phyloP scores from a whole-genome alignment of 192 early-diverging fungal genomes.

The Phlyctochytrium arcticum region DNA sequence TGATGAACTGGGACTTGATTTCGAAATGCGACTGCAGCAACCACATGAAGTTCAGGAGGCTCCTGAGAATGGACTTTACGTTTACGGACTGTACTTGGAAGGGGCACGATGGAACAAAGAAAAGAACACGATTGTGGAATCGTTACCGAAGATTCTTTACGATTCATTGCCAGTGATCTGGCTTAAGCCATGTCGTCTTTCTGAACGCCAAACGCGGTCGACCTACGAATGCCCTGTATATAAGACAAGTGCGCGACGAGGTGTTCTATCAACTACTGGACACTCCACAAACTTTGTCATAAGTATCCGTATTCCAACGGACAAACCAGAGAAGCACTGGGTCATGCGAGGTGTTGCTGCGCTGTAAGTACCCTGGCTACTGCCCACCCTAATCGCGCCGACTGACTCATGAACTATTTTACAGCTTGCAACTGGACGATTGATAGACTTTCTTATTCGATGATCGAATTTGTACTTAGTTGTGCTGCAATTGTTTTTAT shows the following conservation, averaged over 20 bases:
- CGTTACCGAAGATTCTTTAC: slow-evolving; percentile 53
- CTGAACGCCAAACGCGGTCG: slow-evolving; percentile 13
- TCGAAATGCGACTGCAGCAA: slow-evolving; percentile 38
- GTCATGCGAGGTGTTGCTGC: slow-evolving; percentile 56
- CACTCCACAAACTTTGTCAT: slow-evolving; percentile 67
- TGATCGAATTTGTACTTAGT: no score
- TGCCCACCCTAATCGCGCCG: background rate
- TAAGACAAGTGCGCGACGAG: slow-evolving; percentile 59
- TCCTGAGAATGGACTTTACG: slow-evolving; percentile 52
- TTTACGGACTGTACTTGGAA: slow-evolving; percentile 52
- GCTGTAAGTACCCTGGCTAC: slow-evolving; percentile 31
- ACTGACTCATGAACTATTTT: background rate
- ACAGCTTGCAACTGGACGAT: slow-evolving; percentile 30
- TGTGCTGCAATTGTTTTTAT: no score
- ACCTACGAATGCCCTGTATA: slow-evolving; percentile 61
- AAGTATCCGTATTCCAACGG: slow-evolving; percentile 47
- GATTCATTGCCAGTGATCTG: slow-evolving; percentile 60
- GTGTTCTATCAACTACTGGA: slow-evolving; percentile 58
- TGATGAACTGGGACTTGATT: slow-evolving; percentile 55
- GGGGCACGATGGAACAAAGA: slow-evolving; percentile 53
- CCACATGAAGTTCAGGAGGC: slow-evolving; percentile 8
- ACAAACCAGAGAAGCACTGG: slow-evolving; percentile 54
- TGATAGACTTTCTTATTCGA: background rate
- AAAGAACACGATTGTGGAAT: slow-evolving; percentile 46
- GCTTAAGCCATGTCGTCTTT: slow-evolving; percentile 52